Conservation (phyloP, 805 yeast genomes). For the Zygosaccharomyces rouxii region DNA sequence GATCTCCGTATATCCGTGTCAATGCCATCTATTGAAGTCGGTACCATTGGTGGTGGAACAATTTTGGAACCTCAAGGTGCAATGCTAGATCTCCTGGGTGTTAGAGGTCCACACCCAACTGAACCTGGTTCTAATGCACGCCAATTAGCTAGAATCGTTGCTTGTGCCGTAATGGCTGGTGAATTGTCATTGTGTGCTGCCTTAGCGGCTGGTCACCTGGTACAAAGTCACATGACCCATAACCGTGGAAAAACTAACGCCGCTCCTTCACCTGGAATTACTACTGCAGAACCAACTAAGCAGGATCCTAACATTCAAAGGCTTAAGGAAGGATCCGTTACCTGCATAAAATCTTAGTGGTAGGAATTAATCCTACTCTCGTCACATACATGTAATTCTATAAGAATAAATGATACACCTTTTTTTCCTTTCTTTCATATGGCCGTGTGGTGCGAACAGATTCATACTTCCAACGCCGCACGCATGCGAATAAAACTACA, state of each 20-base stretch:
- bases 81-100: slow-evolving; percentile 90
- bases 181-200: slow-evolving; percentile 94
- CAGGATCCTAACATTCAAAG: slow-evolving; percentile 42
- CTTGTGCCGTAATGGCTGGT: slow-evolving; percentile 92
- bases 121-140: slow-evolving; percentile 93
- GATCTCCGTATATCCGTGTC: slow-evolving; percentile 91
- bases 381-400: not conserved
- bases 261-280: slow-evolving; percentile 31
- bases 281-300: slow-evolving; percentile 30
- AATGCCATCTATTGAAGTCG: slow-evolving; percentile 98
- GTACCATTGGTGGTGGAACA: slow-evolving; percentile 99
- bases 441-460: not conserved
- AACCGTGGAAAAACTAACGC: slow-evolving; percentile 59
- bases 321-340: slow-evolving; percentile 66
- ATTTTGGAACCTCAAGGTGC: slow-evolving; percentile 95
- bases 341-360: slow-evolving; percentile 58
- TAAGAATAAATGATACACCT: not conserved
- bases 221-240: slow-evolving; percentile 94
- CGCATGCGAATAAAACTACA: not conserved
- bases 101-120: slow-evolving; percentile 91
- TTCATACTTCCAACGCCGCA: not conserved
- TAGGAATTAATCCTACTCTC: not conserved
- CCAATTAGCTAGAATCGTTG: slow-evolving; percentile 86
- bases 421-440: not conserved
- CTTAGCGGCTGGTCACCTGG: slow-evolving; percentile 96